Evolutionary conservation across 345 rosid genomes (phyloP).

Genomic region (Hibiscus tridactylites): DNA sequence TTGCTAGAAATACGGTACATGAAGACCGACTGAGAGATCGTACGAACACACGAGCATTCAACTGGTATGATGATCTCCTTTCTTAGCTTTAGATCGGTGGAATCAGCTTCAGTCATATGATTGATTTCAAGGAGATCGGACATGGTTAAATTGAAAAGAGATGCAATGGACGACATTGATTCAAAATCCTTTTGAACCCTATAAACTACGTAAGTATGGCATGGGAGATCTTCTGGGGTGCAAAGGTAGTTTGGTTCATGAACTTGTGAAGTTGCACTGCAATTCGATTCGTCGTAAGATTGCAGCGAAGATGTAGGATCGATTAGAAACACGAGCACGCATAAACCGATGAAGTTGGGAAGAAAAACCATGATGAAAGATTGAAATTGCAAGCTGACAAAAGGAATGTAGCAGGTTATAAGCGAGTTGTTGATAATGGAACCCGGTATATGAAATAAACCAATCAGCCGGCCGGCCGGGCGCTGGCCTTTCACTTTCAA

Average conservation of each 20-base stretch:
- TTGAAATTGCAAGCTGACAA: neutral
- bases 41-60: conserved; percentile 14
- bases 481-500: conserved; percentile 8
- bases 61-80: conserved; percentile 27
- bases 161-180: conserved; percentile 17
- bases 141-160: conserved; percentile 19
- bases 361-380: conserved; percentile 14
- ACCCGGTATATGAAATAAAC: conserved; percentile 3
- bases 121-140: conserved; percentile 13
- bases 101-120: conserved; percentile 16
- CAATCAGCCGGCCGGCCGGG: conserved; percentile 12
- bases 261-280: conserved; percentile 12
- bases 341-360: conserved; percentile 10
- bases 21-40: conserved; percentile 15
- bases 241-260: conserved; percentile 19
- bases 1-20: conserved; percentile 11
- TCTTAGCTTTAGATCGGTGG: conserved; percentile 13
- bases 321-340: conserved; percentile 9
- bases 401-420: neutral
- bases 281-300: conserved; percentile 19
- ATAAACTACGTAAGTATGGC: conserved; percentile 19
- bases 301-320: conserved; percentile 16
- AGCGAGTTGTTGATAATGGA: neutral
- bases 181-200: conserved; percentile 23
- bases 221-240: neutral